Conservation (phyloP, 1,284 basidiomycete genomes). For the Papiliotrema terrestris region DNA sequence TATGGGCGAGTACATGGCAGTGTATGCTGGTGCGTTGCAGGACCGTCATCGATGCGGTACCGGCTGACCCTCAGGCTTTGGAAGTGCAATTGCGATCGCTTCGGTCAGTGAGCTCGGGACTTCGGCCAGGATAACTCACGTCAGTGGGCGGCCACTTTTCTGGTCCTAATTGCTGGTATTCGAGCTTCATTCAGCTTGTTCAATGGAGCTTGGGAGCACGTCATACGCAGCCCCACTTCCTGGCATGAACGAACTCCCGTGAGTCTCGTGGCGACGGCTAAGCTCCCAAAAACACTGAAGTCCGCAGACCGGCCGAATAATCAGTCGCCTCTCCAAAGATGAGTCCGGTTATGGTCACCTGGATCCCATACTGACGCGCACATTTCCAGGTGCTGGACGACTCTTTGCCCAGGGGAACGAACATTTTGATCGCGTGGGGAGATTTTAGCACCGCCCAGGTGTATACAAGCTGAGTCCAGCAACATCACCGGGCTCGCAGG, state of each 20-base stretch:
- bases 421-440: not conserved
- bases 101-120: constrained; percentile 6
- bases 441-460: constrained; percentile 6
- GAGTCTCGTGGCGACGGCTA: constrained; percentile 1
- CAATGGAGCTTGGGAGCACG: constrained; percentile 20
- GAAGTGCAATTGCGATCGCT: constrained; percentile 11
- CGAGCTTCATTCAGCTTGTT: constrained; percentile 29
- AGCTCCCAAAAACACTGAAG: not conserved
- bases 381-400: constrained; percentile 9
- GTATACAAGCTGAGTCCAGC: not conserved
- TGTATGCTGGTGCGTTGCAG: constrained; percentile 24
- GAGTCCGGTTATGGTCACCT: not conserved
- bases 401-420: not conserved
- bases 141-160: not conserved
- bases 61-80: constrained; percentile 3
- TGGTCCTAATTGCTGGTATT: constrained; percentile 8
- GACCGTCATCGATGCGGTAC: not conserved
- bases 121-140: not conserved
- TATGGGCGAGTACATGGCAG: constrained; percentile 31
- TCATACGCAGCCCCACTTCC: constrained; percentile 24
- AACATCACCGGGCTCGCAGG: constrained; percentile 19
- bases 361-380: constrained; percentile 23
- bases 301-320: constrained; percentile 55
- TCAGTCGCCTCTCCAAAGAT: constrained; percentile 59
- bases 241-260: constrained; percentile 36